Evolutionary conservation across 108 stramenopile species (phyloP).

Genomic region (Pseudonitzschia pungens): DNA sequence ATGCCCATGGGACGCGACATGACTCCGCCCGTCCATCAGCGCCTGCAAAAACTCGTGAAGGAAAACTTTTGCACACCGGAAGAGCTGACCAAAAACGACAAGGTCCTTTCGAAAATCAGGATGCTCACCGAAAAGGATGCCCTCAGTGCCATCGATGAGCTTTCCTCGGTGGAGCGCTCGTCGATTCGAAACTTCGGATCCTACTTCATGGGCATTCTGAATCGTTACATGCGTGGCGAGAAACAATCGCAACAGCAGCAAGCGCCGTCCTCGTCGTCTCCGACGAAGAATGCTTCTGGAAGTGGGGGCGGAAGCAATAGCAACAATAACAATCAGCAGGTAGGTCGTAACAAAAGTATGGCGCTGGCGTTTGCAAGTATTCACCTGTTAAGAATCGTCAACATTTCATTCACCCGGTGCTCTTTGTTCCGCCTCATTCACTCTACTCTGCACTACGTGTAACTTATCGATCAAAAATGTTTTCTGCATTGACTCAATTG

Average conservation of each 20-base stretch:
- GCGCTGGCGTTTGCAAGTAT: background rate
- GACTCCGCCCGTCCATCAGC: conserved; percentile 56
- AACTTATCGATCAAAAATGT: no score
- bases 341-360: background rate
- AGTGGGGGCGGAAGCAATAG: background rate
- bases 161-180: conserved; percentile 48
- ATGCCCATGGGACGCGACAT: conserved; percentile 57
- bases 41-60: conserved; percentile 52
- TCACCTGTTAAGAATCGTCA: no score
- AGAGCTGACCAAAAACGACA: conserved; percentile 64
- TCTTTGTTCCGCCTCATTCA: no score
- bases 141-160: conserved; percentile 77
- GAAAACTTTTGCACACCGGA: conserved; percentile 63
- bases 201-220: conserved; percentile 84
- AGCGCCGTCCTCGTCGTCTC: background rate
- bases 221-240: conserved; percentile 78
- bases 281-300: background rate
- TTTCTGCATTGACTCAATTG: background rate
- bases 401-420: no score
- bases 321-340: conserved; percentile 5
- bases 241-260: background rate
- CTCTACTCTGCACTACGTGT: no score
- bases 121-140: conserved; percentile 81
- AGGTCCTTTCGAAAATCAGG: conserved; percentile 68
- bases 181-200: conserved; percentile 75